Conservation (phyloP, 768 basidiomycete genomes). For the Rhodosporidiobolus sp. region DNA sequence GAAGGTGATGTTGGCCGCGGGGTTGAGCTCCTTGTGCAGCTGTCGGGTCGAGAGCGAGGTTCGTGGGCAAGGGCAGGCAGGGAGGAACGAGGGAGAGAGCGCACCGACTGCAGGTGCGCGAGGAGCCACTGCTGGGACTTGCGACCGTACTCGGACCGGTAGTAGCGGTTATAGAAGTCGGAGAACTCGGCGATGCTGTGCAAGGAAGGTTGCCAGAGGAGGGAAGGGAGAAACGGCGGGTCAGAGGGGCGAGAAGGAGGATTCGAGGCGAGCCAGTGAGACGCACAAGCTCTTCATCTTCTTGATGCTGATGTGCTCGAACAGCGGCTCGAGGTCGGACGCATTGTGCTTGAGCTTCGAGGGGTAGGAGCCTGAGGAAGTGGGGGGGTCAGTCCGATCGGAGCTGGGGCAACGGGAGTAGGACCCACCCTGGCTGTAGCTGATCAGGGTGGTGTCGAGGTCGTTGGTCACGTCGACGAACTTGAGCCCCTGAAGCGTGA, state of each 20-base stretch:
- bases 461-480: constrained; percentile 41
- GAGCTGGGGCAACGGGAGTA: background rate
- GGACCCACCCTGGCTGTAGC: background rate
- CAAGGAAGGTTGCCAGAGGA: background rate
- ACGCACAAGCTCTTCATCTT: constrained; percentile 10
- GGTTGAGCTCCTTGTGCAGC: constrained; percentile 11
- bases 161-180: constrained; percentile 50
- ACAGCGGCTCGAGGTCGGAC: background rate
- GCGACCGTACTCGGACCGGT: constrained; percentile 50
- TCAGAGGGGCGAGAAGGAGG: background rate
- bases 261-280: no score
- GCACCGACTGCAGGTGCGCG: constrained; percentile 46
- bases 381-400: background rate
- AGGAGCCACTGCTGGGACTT: constrained; percentile 50
- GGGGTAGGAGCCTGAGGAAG: constrained; percentile 8
- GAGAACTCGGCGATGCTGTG: constrained; percentile 18
- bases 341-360: background rate
- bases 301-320: constrained; percentile 10
- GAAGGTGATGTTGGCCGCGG: constrained; percentile 28
- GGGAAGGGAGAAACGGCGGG: background rate
- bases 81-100: background rate
- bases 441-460: fast-evolving
- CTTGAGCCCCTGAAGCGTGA: constrained; percentile 5
- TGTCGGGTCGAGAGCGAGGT: background rate
- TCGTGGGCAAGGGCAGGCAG: background rate